Evolutionary conservation across 78 protist genomes (phyloP).

Genomic region (Chrysochromulina parva): DNA sequence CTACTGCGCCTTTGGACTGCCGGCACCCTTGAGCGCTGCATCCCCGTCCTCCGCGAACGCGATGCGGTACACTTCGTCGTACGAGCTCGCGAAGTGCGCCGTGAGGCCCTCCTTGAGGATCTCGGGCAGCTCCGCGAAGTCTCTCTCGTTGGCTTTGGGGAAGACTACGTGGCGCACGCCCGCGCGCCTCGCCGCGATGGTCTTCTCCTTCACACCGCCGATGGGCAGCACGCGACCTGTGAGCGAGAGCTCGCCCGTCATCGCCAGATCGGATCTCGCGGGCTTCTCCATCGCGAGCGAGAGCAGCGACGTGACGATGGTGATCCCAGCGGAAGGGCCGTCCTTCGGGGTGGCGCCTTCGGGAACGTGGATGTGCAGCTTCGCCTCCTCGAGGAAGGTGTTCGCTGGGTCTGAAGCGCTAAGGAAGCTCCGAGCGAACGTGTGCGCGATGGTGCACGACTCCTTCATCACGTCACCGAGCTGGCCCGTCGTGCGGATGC

Average conservation of each 20-base stretch:
- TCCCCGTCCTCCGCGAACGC: constrained; percentile 46
- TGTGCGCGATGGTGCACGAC: constrained; percentile 72
- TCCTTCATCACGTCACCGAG: constrained; percentile 93
- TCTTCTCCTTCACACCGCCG: constrained; percentile 89
- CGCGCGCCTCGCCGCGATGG: constrained; percentile 79
- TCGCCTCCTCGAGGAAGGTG: neutral
- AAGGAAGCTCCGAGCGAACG: neutral
- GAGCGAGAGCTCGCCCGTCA: constrained; percentile 93
- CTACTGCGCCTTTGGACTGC: too few relatives aligned
- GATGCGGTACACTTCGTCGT: constrained; percentile 71
- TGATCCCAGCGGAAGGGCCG: constrained; percentile 90
- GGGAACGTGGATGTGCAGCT: constrained; percentile 87
- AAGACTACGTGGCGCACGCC: constrained; percentile 68
- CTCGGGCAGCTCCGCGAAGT: constrained; percentile 76
- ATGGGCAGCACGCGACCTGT: constrained; percentile 84
- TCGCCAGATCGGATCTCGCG: constrained; percentile 59
- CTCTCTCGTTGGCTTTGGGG: constrained; percentile 81
- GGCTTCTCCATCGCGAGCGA: constrained; percentile 79
- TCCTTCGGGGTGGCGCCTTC: constrained; percentile 93
- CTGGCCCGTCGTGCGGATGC: constrained; percentile 43
- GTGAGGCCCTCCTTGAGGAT: constrained; percentile 62
- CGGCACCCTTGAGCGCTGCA: too few relatives aligned
- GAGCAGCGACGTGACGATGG: constrained; percentile 76
- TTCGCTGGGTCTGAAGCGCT: neutral
- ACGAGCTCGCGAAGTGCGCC: constrained; percentile 70